These are phyloP conservation scores for Cladosporium sp. DNA, from an alignment of 2,329 filamentous ascomycete genomes.

Conservation along the genomic window DNA sequence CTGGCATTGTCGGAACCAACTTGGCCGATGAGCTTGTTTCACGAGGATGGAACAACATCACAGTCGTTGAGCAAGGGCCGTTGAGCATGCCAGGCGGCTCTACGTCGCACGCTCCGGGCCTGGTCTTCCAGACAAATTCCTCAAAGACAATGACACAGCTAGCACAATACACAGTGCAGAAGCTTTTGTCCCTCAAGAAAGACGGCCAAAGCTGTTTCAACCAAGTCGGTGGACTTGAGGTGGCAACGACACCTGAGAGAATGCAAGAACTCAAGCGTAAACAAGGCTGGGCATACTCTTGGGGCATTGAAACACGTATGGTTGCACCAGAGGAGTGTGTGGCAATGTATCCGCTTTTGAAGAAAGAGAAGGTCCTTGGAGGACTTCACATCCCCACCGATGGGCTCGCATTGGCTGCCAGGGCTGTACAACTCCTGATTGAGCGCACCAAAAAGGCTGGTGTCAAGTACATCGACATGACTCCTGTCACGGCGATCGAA, in stretches of 20 bases:
- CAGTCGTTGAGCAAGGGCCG: conserved; percentile 61
- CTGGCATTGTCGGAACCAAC: conserved; percentile 62
- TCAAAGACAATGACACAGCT: conserved; percentile 56
- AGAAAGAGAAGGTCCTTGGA: conserved; percentile 51
- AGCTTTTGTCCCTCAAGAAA: conserved; percentile 51
- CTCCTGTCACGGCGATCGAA: conserved; percentile 56
- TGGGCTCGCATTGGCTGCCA: conserved; percentile 57
- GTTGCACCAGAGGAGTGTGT: conserved; percentile 51
- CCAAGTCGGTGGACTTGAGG: conserved; percentile 59
- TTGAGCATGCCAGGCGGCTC: conserved; percentile 60
- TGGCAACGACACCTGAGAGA: conserved; percentile 57
- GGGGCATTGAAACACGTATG: conserved; percentile 55
- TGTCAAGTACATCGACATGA: conserved; percentile 54
- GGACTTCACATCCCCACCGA: conserved; percentile 59
- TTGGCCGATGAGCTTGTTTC: conserved; percentile 60
- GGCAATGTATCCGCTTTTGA: conserved; percentile 52
- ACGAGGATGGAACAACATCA: conserved; percentile 61
- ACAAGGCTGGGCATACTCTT: conserved; percentile 57
- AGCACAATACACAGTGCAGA: conserved; percentile 59
- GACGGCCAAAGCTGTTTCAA: conserved; percentile 55
- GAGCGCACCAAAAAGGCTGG: conserved; percentile 55
- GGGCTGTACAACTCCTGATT: conserved; percentile 59
- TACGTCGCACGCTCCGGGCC: conserved; percentile 61
- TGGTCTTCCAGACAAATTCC: conserved; percentile 60
- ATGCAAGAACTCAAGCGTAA: conserved; percentile 60